A percentile compares a stretch with the other conserved stretches of the same genome.
Evolutionary conservation across 2,329 filamentous ascomycete genomes (phyloP).

Genomic region (Diaporthe sp.): DNA sequence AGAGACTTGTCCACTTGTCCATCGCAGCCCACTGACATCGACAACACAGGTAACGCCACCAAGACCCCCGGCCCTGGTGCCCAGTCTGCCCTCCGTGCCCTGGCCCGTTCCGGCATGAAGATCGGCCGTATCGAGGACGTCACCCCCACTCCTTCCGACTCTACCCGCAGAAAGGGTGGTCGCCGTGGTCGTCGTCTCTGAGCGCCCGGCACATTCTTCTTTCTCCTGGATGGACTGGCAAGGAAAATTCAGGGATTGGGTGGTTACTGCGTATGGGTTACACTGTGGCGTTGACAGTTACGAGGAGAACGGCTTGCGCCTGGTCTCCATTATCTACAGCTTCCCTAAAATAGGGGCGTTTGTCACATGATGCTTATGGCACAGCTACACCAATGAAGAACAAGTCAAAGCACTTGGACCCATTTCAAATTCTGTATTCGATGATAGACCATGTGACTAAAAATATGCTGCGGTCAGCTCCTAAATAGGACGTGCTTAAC

Average conservation of each 20-base stretch:
- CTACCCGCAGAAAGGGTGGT: slow-evolving; percentile 99
- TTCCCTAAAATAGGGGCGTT: slow-evolving; percentile 39
- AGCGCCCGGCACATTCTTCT: slow-evolving; percentile 54
- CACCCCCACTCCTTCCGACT: slow-evolving; percentile 98
- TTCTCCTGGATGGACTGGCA: slow-evolving; percentile 29
- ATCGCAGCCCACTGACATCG: background rate
- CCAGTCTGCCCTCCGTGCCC: slow-evolving; percentile 97
- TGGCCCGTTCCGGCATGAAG: slow-evolving; percentile 99
- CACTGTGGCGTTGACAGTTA: slow-evolving; percentile 75
- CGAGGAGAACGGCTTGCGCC: slow-evolving; percentile 78
- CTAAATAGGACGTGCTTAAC: background rate
- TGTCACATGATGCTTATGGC: slow-evolving; percentile 59
- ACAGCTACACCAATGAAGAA: slow-evolving; percentile 46
- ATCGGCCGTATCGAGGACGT: slow-evolving; percentile 99
- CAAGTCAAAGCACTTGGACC: slow-evolving; percentile 29
- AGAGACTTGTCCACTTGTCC: background rate
- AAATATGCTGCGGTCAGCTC: background rate
- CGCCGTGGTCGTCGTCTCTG: slow-evolving; percentile 99
- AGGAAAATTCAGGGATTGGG: slow-evolving; percentile 33
- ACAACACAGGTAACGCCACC: slow-evolving; percentile 85
- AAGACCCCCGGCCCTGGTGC: slow-evolving; percentile 99
- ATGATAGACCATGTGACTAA: background rate
- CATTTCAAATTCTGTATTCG: background rate
- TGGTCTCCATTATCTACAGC: slow-evolving; percentile 64
- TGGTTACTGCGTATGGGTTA: slow-evolving; percentile 60